Evolutionary conservation across 1,284 basidiomycete species (phyloP), one percentile per base, ranked within the genome.

Genomic region (Ustilago xerochloae): DNA sequence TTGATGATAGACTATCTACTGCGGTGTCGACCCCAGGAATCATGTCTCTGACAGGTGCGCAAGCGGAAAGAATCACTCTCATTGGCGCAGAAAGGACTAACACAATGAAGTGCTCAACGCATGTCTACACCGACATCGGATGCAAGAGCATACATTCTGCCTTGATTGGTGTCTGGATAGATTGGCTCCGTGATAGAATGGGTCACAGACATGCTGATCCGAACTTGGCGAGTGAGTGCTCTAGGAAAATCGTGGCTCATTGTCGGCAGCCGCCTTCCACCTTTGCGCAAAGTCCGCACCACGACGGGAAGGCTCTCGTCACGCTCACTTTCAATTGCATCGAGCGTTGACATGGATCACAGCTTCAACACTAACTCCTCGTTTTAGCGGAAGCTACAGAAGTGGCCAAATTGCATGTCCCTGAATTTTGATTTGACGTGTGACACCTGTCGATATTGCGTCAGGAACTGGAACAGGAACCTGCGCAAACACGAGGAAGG

Each of bases 331-430:
- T 20, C 51, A 24, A 33, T n/a, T n/a, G n/a, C n/a, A 22, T 53
- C 51, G 51, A 45, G 13, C 30, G 8, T 45, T 6, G 30, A 16
- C n/a, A 20, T 54, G 35, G 52, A 46, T 26, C 1, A 4, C 15
- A 45, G 24, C 15, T n/a, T 54, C 52, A 54, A 45, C 52, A 43
- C n/a, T 13, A 38, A 43, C 24, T 20, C 38, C 38, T 41, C 18
- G 9, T 20, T 6, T 7, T 20, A 9, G 10, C 18, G 38, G 38
- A 41, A 13, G n/a, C n/a, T n/a, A n/a, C n/a, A n/a, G n/a, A n/a
- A n/a, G n/a, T n/a, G n/a, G n/a, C n/a, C n/a, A n/a, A n/a, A n/a
- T n/a, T n/a, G n/a, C n/a, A n/a, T n/a, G n/a, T n/a, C n/a, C n/a
- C n/a, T n/a, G n/a, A n/a, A n/a, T n/a, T n/a, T n/a, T n/a, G n/a